Percentiles rank a stretch among this genome's conserved stretches.
Conservation (phyloP, 2,329 filamentous ascomycete genomes). For the Ophiostoma sp. region DNA sequence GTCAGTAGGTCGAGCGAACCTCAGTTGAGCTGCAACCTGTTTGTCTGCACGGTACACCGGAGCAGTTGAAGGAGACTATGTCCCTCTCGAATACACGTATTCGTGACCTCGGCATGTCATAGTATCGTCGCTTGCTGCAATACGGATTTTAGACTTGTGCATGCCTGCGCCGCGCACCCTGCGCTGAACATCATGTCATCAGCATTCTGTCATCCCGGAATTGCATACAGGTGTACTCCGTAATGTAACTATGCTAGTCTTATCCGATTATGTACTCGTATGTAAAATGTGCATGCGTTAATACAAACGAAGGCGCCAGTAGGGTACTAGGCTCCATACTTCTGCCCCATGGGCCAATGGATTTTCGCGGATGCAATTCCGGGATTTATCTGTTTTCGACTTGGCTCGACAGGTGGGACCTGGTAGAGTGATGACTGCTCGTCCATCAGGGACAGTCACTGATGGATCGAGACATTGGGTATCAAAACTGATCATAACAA, state of each 20-base stretch:
- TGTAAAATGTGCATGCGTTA: background rate
- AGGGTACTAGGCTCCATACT: background rate
- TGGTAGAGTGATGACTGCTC: background rate
- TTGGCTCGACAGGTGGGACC: background rate
- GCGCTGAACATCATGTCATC: background rate
- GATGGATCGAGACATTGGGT: background rate
- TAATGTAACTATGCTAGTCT: background rate
- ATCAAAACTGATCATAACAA: background rate
- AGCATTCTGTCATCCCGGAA: slow-evolving; percentile 2
- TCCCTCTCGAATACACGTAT: too few relatives aligned
- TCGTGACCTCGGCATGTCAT: too few relatives aligned
- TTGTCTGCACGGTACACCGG: too few relatives aligned
- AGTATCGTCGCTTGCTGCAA: too few relatives aligned
- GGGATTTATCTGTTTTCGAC: background rate
- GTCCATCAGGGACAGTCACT: background rate
- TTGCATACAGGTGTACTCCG: background rate
- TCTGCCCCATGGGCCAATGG: background rate
- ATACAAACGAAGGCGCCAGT: background rate
- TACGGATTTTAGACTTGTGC: too few relatives aligned
- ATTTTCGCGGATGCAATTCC: background rate
- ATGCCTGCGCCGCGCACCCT: too few relatives aligned
- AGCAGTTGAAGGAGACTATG: too few relatives aligned
- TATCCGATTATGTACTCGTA: background rate
- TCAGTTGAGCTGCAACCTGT: too few relatives aligned
- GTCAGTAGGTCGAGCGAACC: too few relatives aligned